Base-by-base conservation (phyloP, 1,284 basidiomycete species). In the Malassezia yamatoensis region DNA sequence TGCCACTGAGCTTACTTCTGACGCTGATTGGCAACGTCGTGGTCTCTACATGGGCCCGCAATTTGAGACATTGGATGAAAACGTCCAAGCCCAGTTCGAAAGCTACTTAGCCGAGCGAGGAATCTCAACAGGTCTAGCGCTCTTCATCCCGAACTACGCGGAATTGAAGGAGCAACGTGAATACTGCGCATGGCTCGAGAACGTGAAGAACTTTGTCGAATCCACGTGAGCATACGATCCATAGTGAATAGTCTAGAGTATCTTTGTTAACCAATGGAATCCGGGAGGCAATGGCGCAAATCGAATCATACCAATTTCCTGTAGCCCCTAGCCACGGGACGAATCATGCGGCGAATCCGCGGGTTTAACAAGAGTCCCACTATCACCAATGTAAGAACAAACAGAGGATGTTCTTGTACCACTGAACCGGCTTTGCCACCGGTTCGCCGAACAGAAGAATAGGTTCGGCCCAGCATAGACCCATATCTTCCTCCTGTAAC, bases 1-100 rank as follows among this genome's bases (percentile, higher is more conserved):
- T 35, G 90, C 85, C 13, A 85, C 83, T 10, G 84, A 85, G 34
- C 77, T 89, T 62, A 88, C 84, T 18, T 85, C 88, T 7, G 90
- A 96, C 62, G 86, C 86, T 12, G 91, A 96, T 78, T 96, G 88
- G 88, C 85, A 85, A 72, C 83, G 91, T 50, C 83, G 90, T 41
- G 88, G 87, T 9, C 78, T 86, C 64, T 96, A 94, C 80, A 84
- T 94, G 73, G 91, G 91, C 3, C 91, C 91, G 52, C 83, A 84
- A 78, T 96, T 96, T 71, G 88, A 93, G 59, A 88, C 90, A 50
- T 83, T 96, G 45, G 93, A 96, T 73, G 80, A 85, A 34, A 76
- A 77, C 6, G 83, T 98, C 10, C 93, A 96, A 78, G 84, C 86
- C 59, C 84, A 87, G 72, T 88, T 93, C 70, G 84, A 88, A 70